Percentiles rank a stretch among this genome's conserved stretches.
phyloP scores from a whole-genome alignment of 2,329 filamentous ascomycete genomes.

The Monilinia fructigena region DNA sequence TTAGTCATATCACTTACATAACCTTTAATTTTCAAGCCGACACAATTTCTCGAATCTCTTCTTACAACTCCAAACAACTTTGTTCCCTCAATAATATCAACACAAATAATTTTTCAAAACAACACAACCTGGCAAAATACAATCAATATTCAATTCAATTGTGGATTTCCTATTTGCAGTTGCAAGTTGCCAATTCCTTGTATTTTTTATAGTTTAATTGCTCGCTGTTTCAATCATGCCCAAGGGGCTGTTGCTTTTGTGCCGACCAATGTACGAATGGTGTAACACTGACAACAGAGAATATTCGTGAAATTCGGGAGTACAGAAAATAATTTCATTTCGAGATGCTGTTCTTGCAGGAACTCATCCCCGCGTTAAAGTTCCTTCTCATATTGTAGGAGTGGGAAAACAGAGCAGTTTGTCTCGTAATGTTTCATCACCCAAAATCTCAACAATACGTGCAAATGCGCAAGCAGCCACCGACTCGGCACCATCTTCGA shows the following conservation, averaged over 20 bases:
- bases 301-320: slow-evolving; percentile 60
- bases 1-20: slow-evolving; percentile 9
- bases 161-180: slow-evolving; percentile 7
- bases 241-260: slow-evolving; percentile 42
- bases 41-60: slow-evolving; percentile 17
- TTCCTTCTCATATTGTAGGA: slow-evolving; percentile 46
- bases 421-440: slow-evolving; percentile 31
- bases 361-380: slow-evolving; percentile 63
- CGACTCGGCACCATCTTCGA: slow-evolving; percentile 32
- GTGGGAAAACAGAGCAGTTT: slow-evolving; percentile 35
- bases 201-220: slow-evolving; percentile 30
- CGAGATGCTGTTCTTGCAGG: slow-evolving; percentile 79
- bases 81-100: neutral
- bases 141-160: slow-evolving; percentile 7
- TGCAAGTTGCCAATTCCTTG: slow-evolving; percentile 13
- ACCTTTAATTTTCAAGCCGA: slow-evolving; percentile 12
- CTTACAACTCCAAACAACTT: neutral
- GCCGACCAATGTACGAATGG: slow-evolving; percentile 36
- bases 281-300: slow-evolving; percentile 45
- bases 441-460: slow-evolving; percentile 33
- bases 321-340: slow-evolving; percentile 79
- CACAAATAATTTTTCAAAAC: slow-evolving; percentile 9
- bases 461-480: slow-evolving; percentile 27
- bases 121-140: slow-evolving; percentile 12
- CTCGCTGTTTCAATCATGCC: slow-evolving; percentile 35